Evolutionary conservation across 495 filamentous ascomycete species (phyloP), one percentile per base, ranked within the genome.

Genomic region (Hypoxylon perforatum): DNA sequence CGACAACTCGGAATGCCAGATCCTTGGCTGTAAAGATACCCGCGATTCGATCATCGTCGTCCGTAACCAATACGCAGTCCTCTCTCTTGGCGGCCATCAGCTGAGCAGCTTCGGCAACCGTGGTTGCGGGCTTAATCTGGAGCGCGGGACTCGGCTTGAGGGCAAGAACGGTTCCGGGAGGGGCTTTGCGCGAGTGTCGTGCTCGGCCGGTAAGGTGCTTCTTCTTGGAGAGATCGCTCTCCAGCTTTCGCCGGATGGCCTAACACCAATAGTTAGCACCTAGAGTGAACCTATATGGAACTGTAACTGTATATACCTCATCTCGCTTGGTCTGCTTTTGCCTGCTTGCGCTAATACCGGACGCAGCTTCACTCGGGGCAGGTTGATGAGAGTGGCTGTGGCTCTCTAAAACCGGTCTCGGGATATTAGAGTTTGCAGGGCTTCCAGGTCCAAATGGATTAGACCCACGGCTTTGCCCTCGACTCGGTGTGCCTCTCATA

Each of bases 11-110:
- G 81, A 97, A 99, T 0, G 95, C 95, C 67, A 99, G 84, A 82
- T 99, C 95, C 83, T 99, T 99, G 33, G 95, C 95, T 2, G 95
- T 99, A 77, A 99, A 99, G 69, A 99, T 99, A 78, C 95, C 95
- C 10, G 95, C 89, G 76, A 99, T 98, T 7, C 95, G 85, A 59
- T 99, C 95, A 80, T 99, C 93, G 61, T 98, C 96, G 72, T 98
- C 94, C 21, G 96, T 99, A 36, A 99, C 95, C 53, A 99, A 82
- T n/a, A 99, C 95, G 74, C 95, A 99, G 80, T 99, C 95, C 74
- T 98, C 95, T 58, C 95, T 85, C 85, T 99, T 99, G 25, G 95
- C 95, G 25, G 95, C 95, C 95, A 99, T 99, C 74, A 99, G 82
- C 81, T 99, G 96, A 28, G 95, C 94, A 35, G 95, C 95, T 77